A percentile compares a stretch with the other conserved stretches of the same genome.
Evolutionary conservation across 169 alveolate genomes (phyloP).

Genomic region (Plasmodium gonderi): DNA sequence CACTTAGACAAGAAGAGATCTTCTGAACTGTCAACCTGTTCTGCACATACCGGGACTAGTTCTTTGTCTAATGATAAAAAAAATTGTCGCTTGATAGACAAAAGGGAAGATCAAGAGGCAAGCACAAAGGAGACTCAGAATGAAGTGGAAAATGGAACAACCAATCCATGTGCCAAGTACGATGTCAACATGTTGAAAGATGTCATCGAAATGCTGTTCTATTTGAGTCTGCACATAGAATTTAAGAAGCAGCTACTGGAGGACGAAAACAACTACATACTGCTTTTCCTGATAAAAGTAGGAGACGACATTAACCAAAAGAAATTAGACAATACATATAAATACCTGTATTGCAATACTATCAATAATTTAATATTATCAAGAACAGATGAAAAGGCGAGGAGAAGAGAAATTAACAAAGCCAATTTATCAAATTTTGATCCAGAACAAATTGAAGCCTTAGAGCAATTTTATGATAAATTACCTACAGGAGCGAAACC

Average conservation of each 20-base stretch:
- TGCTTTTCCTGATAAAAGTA: constrained; percentile 29
- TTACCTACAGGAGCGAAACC: constrained; percentile 29
- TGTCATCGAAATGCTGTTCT: constrained; percentile 62
- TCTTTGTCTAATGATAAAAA: not conserved
- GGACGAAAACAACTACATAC: constrained; percentile 44
- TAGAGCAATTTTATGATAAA: constrained; percentile 69
- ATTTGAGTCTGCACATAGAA: constrained; percentile 63
- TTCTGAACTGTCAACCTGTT: not conserved
- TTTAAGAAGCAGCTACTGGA: constrained; percentile 57
- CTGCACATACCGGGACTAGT: not conserved
- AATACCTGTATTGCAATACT: constrained; percentile 54
- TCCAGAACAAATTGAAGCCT: constrained; percentile 67
- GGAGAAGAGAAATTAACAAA: constrained; percentile 72
- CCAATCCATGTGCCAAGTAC: not conserved
- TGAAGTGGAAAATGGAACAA: not conserved
- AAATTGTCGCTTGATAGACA: not conserved
- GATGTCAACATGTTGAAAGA: constrained; percentile 22
- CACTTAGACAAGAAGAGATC: not conserved
- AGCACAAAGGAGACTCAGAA: too few relatives aligned
- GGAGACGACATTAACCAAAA: constrained; percentile 67
- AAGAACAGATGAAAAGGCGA: constrained; percentile 49
- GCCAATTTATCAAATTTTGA: constrained; percentile 62
- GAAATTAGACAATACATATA: constrained; percentile 63
- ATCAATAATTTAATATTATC: constrained; percentile 58
- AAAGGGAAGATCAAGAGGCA: too few relatives aligned